Evolutionary conservation across 2,329 filamentous ascomycete species (phyloP), one percentile per base, ranked within the genome.

Genomic region (Parastagonospora nodorum): DNA sequence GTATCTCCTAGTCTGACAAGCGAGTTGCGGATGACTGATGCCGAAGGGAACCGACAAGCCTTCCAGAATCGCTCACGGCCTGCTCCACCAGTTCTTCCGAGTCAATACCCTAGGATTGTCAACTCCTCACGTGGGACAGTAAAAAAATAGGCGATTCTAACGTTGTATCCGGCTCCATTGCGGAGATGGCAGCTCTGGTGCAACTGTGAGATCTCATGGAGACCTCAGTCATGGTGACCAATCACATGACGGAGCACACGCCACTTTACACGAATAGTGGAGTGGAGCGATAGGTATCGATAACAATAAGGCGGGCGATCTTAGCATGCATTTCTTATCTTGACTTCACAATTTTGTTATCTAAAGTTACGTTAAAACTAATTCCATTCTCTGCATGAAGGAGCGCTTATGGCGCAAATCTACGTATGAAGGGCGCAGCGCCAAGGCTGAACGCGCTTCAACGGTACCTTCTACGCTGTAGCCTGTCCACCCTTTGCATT

Each of bases 361-460:
- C 62, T 64, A 10, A 28, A 33, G 16, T 65, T 65, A 65, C 63
- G 59, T 64, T 50, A 64, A 40, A 27, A 41, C 31, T 33, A 30
- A 38, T 44, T 29, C 11, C 40, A 28, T 10, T 40, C 40, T 44
- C 46, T 45, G 45, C 45, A 44, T 29, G 44, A 51, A 47, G 44
- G 44, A 38, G 47, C 50, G 48, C 45, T 45, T 51, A 53, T 48
- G 50, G 54, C 46, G 53, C 37, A 45, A 28, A 48, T 53, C 19
- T 50, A 37, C 29, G 42, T 51, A 39, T 45, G 52, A 47, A 37
- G 50, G 40, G 44, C 63, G 65, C 38, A 61, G 61, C 61, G 60
- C 63, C 64, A 45, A 67, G 63, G 27, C 32, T 53, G 48, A 48
- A 48, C 38, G 40, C 41, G 38, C 42, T 42, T 40, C 55, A 42